Conservation (phyloP, 805 yeast species). For the Candida qinlingensis region DNA sequence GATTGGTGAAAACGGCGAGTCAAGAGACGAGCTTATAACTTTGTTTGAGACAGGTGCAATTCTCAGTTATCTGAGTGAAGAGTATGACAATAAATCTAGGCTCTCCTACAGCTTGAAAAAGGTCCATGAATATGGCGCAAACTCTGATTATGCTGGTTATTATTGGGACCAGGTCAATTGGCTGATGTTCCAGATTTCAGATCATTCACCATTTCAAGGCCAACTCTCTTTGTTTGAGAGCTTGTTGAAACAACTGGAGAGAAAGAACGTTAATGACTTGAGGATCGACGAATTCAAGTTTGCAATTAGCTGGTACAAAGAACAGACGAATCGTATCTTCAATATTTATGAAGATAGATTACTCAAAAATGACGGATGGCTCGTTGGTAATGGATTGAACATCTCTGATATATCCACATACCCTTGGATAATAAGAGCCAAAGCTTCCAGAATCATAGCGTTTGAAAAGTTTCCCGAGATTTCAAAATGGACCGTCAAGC, state of each 20-base stretch:
- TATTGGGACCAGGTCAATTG: conserved; percentile 48
- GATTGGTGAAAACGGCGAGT: conserved; percentile 20
- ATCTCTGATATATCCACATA: conserved; percentile 5
- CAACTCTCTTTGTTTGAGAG: conserved; percentile 29
- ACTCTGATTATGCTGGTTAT: conserved; percentile 6
- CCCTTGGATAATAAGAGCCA: conserved; percentile 6
- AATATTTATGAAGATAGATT: conserved; percentile 4
- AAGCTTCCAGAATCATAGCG: neutral
- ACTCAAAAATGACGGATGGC: conserved; percentile 2
- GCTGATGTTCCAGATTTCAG: conserved; percentile 48
- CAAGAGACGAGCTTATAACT: conserved; percentile 32
- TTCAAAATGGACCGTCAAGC: conserved; percentile 5
- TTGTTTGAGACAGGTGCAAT: conserved; percentile 57
- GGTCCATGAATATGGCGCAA: conserved; percentile 20
- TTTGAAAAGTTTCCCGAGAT: conserved; percentile 1
- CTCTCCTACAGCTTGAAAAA: conserved; percentile 26
- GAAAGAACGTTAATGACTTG: neutral
- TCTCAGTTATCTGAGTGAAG: conserved; percentile 49
- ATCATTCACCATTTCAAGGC: conserved; percentile 54
- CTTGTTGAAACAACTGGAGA: neutral
- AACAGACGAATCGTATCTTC: conserved; percentile 1
- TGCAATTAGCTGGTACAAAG: conserved; percentile 1
- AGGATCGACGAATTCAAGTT: neutral
- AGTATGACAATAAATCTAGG: conserved; percentile 49
- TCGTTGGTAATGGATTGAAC: conserved; percentile 7